phyloP scores from a whole-genome alignment of 495 filamentous ascomycete species.

The Glarea lozoyensis region DNA sequence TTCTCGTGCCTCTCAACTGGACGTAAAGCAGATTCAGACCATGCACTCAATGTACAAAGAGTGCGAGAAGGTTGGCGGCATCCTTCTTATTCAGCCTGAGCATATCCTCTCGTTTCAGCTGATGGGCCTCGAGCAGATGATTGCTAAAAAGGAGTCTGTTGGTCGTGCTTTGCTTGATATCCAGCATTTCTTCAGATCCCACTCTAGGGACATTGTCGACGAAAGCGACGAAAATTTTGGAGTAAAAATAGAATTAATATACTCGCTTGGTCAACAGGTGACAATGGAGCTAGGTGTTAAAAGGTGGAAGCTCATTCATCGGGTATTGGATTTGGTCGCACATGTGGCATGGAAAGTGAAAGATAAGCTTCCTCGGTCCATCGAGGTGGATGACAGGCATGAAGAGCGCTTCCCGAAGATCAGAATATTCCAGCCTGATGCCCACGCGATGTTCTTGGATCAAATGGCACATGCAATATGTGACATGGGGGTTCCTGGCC shows the following conservation, averaged over 20 bases:
- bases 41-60: constrained; percentile 38
- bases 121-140: constrained; percentile 47
- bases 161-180: constrained; percentile 29
- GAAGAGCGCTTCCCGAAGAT: constrained; percentile 7
- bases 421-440: constrained; percentile 6
- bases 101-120: constrained; percentile 62
- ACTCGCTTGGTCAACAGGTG: constrained; percentile 53
- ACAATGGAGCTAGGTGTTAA: constrained; percentile 45
- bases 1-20: constrained; percentile 31
- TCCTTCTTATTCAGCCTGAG: constrained; percentile 58
- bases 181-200: constrained; percentile 30
- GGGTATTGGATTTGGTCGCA: constrained; percentile 39
- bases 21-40: constrained; percentile 22
- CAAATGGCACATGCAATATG: constrained; percentile 25
- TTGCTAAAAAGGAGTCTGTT: constrained; percentile 16
- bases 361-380: background rate
- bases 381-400: constrained; percentile 5
- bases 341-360: background rate
- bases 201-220: constrained; percentile 49
- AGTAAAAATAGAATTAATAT: constrained; percentile 54
- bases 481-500: constrained; percentile 27
- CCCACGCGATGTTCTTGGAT: constrained; percentile 1
- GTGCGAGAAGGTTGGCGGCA: constrained; percentile 37
- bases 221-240: constrained; percentile 60
- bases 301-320: constrained; percentile 52